Conservation (phyloP, 306 rosid species). For the Hippophae tibetana region DNA sequence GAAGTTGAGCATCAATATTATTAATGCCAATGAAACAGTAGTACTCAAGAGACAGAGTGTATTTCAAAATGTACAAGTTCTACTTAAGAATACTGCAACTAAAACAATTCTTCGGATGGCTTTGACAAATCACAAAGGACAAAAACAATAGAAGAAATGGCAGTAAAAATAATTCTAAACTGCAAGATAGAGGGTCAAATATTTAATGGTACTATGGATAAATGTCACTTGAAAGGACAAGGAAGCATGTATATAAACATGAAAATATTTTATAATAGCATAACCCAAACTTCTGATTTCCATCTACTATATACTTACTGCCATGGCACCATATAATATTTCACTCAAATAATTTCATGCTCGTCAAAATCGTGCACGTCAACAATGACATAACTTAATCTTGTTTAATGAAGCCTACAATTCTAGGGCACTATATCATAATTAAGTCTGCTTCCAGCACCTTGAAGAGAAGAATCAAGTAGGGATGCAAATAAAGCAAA, state of each 20-base stretch:
- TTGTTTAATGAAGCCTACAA: slow-evolving; percentile 2
- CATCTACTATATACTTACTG: neutral
- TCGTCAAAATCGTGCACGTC: neutral
- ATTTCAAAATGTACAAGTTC: neutral
- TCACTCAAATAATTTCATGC: neutral
- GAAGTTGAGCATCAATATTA: neutral
- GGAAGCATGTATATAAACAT: no score
- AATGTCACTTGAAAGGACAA: no score
- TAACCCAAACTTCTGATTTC: neutral
- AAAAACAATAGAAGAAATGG: no score
- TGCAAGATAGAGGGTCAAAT: no score
- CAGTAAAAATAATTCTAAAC: no score
- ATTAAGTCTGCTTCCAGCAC: slow-evolving; percentile 31
- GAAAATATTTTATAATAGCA: no score
- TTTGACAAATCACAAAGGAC: no score
- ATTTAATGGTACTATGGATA: no score
- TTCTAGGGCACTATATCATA: neutral
- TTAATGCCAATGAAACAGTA: neutral
- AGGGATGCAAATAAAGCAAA: slow-evolving; percentile 62
- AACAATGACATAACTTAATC: neutral
- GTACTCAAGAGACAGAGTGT: neutral
- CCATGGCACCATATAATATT: no score
- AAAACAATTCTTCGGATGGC: no score
- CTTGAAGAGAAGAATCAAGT: slow-evolving; percentile 79
- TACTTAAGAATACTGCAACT: no score